Base-by-base conservation (phyloP, 2,329 filamentous ascomycete genomes). In the Neobulgaria alba region DNA sequence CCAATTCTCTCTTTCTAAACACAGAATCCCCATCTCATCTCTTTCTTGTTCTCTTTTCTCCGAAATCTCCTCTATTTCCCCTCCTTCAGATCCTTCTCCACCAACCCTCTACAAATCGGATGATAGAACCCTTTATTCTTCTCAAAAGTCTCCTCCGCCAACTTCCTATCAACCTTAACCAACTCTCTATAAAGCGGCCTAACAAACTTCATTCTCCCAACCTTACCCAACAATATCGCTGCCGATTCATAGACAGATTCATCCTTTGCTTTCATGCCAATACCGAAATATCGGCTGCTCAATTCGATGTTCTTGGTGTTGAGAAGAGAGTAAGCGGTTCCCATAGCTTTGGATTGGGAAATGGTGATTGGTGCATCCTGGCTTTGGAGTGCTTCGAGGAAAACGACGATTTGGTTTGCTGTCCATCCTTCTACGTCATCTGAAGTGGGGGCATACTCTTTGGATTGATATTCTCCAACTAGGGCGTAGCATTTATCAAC, bases 141-240 rank as follows among this genome's bases (percentile, higher is more conserved):
- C 65, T 84, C 75, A 64, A 95, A 95, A 0, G 89, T 94, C 60
- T 78, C 69, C 39, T 90, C 63, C 0, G 92, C 90, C 55, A 94
- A 63, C 18, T 78, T 67, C 34, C 77, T 69, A 64, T 95, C 82
- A 29, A 85, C 76, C 60, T 79, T 78, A 56, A 82, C 81, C 51
- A 98, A 66, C 36, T 77, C 73, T 46, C 82, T 74, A 66, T 82
- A 95, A 57, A 96, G 65, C 16, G 90, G 87, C 35, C 90, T 72
- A 44, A 96, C 90, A 63, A 90, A 96, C 73, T 96, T 96, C 92
- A 98, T 96, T 42, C 92, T 72, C 10, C 92, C 92, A 17, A 95
- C 88, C 38, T 73, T 72, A 21, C 85, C 85, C 29, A 96, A 68
- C 41, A 95, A 68, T 43, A 85, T 76, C 1, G 82, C 79, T 0